Conservation (phyloP, 1,139 yeast genomes). For the Debaryomyces sp. region DNA sequence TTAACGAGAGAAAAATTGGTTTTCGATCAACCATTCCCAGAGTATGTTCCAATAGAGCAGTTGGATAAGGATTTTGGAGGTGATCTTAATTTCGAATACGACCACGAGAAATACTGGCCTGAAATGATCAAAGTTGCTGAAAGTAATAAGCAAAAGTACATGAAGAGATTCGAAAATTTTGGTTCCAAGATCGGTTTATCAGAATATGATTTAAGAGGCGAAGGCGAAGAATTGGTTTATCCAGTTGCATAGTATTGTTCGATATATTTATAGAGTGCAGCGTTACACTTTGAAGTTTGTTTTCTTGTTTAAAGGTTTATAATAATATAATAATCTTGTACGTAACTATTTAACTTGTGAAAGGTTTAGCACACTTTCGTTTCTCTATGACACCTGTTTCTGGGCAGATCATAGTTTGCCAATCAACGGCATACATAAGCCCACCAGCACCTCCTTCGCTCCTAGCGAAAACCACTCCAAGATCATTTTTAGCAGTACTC, state of each 20-base stretch:
- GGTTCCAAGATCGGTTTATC: constrained; percentile 48
- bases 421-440: constrained; percentile 86
- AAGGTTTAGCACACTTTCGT: constrained; percentile 94
- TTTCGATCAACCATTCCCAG: constrained; percentile 49
- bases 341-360: constrained; percentile 20
- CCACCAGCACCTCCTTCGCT: constrained; percentile 71
- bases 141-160: constrained; percentile 35
- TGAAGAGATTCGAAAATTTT: constrained; percentile 40
- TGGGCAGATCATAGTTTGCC: constrained; percentile 92
- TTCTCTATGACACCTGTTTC: constrained; percentile 72
- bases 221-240: constrained; percentile 30
- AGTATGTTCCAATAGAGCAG: constrained; percentile 49
- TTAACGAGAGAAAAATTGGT: constrained; percentile 52
- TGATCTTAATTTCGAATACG: constrained; percentile 33
- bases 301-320: background rate
- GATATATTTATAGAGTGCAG: background rate
- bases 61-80: constrained; percentile 53
- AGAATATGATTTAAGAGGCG: constrained; percentile 77
- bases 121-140: constrained; percentile 45
- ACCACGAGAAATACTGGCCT: constrained; percentile 47
- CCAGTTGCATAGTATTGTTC: background rate
- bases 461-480: constrained; percentile 91
- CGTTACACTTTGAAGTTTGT: background rate
- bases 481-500: constrained; percentile 85
- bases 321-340: constrained; percentile 3